Base-by-base conservation (phyloP, 495 filamentous ascomycete genomes). In the Astrothelium subdiscretum region DNA sequence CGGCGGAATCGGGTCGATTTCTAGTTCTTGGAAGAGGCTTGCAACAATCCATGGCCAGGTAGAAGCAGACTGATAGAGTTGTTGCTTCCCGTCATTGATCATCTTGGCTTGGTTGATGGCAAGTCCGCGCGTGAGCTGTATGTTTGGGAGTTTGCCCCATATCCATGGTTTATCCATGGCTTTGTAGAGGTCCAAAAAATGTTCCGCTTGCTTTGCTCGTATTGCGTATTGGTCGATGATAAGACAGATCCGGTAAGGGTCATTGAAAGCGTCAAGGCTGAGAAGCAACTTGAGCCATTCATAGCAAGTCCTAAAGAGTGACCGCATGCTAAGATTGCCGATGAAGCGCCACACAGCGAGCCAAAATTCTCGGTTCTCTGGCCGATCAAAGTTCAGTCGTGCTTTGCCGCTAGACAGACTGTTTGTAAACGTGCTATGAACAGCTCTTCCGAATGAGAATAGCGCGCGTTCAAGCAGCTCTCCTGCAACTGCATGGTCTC, bases 311-410 rank as follows among this genome's bases (percentile, higher is more conserved):
- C 91, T 81, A 80, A 89, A 95, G 15, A 92, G 96, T n/a, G 92
- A 91, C 67, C 94, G 91, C 80, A 89, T 86, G 11, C 87, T 80
- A 11, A 97, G 79, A 63, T 88, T 90, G 60, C 79, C 81, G 68
- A 96, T 86, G 66, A 96, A 96, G 65, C 91, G 84, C 80, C 87
- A 94, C n/a, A 83, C 86, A 26, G 90, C 87, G 51, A 97, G 83
- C 84, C 85, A 97, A 58, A 99, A 83, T 70, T 99, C 92, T 43
- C 94, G 82, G 69, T 97, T 97, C 72, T 94, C 91, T 10, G 83
- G 83, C 29, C 88, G 76, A 22, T 77, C 68, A 69, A 96, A 97
- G 70, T 90, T 84, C 38, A 98, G 76, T 43, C 86, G 78, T 11
- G 89, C 90, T 65, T 84, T 85, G 13, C 95, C 94, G 72, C 87